Evolutionary conservation across 192 early-diverging fungal species (phyloP), one percentile per base, ranked within the genome.

Genomic region (Ambispora gerdemannii): DNA sequence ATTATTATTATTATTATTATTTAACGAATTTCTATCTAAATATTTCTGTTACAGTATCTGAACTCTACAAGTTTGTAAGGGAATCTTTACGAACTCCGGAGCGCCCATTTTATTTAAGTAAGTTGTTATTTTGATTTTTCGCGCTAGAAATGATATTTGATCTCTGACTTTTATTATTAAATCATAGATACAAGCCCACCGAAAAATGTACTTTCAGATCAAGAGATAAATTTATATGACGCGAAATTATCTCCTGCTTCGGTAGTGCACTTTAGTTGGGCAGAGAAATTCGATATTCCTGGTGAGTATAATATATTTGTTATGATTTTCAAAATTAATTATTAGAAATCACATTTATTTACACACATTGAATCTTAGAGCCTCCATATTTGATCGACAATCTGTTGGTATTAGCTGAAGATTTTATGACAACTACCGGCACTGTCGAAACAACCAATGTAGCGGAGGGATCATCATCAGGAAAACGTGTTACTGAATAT

Each of bases 201-300:
- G 13, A 75, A 80, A 69, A 83, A 76, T n/a, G 75, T 79, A 24
- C 67, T 87, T 22, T n/a, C 73, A n/a, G 80, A 81, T 35, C 61
- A 76, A 31, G 68, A 70, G 3, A 27, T 79, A 50, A 77, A 77
- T 17, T 56, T 87, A 30, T 84, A 77, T 65, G 76, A 83, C 58
- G 81, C 83, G 28, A 77, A 76, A 55, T 55, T 87, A 22, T 67
- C 85, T n/a, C 85, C 85, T 19, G 81, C 82, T 35, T 83, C 81
- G 8, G 76, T 82, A 67, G 80, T 86, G 0, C 75, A 79, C 49
- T 84, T 84, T 69, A 77, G 73, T 31, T 84, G 83, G 80, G 56
- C 66, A 53, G 77, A 82, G 24, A 75, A 69, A 28, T 19, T 27
- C n/a, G 19, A 63, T 43, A 43, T 43, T 43, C 38, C 15, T 10